A percentile compares a stretch with the other conserved stretches of the same genome.
These are phyloP conservation scores for Colletotrichum sp. DNA, from an alignment of 2,329 filamentous ascomycete genomes.

Conservation along the genomic window DNA sequence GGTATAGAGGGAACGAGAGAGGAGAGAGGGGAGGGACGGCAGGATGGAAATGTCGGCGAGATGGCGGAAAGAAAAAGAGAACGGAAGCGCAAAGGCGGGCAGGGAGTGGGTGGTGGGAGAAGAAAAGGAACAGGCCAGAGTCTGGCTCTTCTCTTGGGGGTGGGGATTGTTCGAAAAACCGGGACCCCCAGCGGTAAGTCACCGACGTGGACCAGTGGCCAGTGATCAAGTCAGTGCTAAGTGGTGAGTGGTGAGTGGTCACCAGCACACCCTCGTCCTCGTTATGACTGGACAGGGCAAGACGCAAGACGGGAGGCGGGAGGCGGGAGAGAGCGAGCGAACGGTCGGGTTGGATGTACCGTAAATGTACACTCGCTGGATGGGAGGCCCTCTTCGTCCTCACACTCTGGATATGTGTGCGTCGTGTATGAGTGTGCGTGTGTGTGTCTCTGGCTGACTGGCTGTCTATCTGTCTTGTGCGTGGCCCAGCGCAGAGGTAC, in stretches of 20 bases:
- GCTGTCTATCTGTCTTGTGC: slow-evolving; percentile 3
- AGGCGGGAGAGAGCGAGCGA: neutral
- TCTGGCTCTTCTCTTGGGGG: slow-evolving; percentile 18
- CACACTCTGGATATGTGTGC: neutral
- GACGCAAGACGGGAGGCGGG: neutral
- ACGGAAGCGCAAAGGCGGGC: slow-evolving; percentile 30
- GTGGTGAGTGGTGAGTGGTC: slow-evolving; percentile 4
- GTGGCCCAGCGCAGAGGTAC: slow-evolving; percentile 24
- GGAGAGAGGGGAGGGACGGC: slow-evolving; percentile 26
- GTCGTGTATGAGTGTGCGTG: neutral
- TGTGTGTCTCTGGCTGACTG: neutral
- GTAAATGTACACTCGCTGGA: neutral
- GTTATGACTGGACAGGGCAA: neutral
- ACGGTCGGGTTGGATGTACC: neutral
- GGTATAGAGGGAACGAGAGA: slow-evolving; percentile 24
- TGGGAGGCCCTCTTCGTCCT: neutral
- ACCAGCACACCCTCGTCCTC: neutral
- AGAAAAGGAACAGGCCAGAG: slow-evolving; percentile 29
- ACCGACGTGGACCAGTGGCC: slow-evolving; percentile 1
- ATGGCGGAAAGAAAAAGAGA: slow-evolving; percentile 31
- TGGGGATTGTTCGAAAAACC: slow-evolving; percentile 16
- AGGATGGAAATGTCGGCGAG: slow-evolving; percentile 30
- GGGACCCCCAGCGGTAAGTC: slow-evolving; percentile 18
- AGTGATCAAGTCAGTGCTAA: slow-evolving; percentile 2
- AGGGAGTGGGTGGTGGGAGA: slow-evolving; percentile 30